phyloP scores from a whole-genome alignment of 768 basidiomycete species.

The Phanerochaete carnosa region DNA sequence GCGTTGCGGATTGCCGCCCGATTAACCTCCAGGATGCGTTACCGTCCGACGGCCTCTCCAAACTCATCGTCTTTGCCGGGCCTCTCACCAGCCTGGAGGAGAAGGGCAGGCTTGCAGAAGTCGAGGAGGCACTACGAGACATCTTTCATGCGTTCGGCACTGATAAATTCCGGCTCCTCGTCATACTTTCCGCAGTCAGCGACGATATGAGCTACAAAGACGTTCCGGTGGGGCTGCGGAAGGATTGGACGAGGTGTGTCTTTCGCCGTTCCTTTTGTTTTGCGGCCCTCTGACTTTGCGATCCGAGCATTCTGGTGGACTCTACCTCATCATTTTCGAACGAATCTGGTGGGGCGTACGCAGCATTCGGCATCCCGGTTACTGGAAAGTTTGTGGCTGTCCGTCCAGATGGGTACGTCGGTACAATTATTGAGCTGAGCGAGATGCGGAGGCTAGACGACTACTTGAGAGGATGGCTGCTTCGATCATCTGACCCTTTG shows the following conservation, averaged over 20 bases:
- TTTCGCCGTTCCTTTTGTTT: neutral
- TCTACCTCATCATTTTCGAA: constrained; percentile 42
- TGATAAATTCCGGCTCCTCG: too few relatives aligned
- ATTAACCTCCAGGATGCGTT: constrained; percentile 53
- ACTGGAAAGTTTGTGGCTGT: constrained; percentile 51
- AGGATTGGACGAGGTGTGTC: constrained; percentile 60
- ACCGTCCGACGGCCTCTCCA: constrained; percentile 51
- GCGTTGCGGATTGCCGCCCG: constrained; percentile 48
- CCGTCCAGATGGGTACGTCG: constrained; percentile 67
- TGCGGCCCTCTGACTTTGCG: too few relatives aligned
- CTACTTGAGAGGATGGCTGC: constrained; percentile 38
- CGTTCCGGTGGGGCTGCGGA: constrained; percentile 42
- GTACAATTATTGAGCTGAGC: constrained; percentile 50
- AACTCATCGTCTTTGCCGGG: constrained; percentile 53
- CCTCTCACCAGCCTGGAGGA: neutral
- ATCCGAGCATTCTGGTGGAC: constrained; percentile 54
- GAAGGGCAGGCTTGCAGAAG: too few relatives aligned
- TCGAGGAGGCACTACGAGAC: neutral
- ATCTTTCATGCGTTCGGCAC: neutral
- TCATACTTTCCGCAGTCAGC: constrained; percentile 22
- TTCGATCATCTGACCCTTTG: too few relatives aligned
- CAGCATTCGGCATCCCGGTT: constrained; percentile 47
- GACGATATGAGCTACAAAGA: constrained; percentile 38
- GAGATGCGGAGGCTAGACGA: constrained; percentile 31
- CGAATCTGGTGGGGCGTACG: constrained; percentile 48